Evolutionary conservation across 495 filamentous ascomycete genomes (phyloP), one percentile per base, ranked within the genome.

Genomic region (Penicillium bialowiezense): DNA sequence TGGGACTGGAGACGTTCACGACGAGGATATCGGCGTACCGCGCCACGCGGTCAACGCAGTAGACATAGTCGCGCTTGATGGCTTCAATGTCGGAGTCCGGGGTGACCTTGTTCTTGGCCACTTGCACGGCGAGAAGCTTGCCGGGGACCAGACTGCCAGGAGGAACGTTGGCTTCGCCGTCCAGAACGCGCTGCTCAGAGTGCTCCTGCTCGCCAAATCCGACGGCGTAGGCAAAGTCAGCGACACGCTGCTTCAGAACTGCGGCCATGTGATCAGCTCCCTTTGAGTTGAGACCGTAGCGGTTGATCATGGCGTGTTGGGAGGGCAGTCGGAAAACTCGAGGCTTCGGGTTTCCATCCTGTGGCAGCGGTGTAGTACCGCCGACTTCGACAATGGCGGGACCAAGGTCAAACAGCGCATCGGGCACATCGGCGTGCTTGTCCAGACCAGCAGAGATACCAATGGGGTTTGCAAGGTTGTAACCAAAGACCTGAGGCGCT

Each of bases 1-100:
- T 98, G 5, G 93, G 93, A 52, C 88, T 92, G 52, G 90, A 96
- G 7, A 97, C 93, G 59, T 97, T 98, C 51, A 98, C 93, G 4
- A 96, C 91, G 4, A 98, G 69, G 26, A 98, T 89, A 59, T 98
- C 93, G 3, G 93, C 90, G 59, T 95, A 98, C 33, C 73, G 80
- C 2, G 82, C 93, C 7, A 98, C 71, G 29, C 82, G 79, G 44
- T 89, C 71, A 0, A 96, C 90, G 57, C 92, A 96, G 59, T 83
- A 85, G 15, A 90, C 85, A 58, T 97, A 96, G 72, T 97, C 93
- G 21, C 70, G 66, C 57, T 80, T 85, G 36, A 97, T 88, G 18
- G 91, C 90, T 21, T 88, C 78, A 33, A 95, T 82, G 63, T 98
- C 89, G 12, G 75, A 74, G 54, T 95, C 90, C 7, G 89, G 79